A percentile compares a stretch with the other conserved stretches of the same genome.
phyloP scores from a whole-genome alignment of 768 basidiomycete species.

The Leccinum imitatum region DNA sequence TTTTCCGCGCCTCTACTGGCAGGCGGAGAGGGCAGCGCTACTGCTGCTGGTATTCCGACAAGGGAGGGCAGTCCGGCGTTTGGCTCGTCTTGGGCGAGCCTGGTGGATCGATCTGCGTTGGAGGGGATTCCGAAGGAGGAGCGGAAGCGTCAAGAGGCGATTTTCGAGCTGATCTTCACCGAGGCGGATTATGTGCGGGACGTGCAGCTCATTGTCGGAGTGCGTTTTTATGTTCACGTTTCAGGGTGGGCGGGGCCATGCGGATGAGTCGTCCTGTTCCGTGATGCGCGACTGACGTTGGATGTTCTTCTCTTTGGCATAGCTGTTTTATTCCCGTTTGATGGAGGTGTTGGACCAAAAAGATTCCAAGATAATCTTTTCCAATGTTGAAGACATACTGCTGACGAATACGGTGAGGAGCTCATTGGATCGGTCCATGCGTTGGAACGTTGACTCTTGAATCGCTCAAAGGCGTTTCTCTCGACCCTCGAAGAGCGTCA shows the following conservation, averaged over 20 bases:
- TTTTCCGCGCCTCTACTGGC: not conserved
- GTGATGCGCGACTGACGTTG: not conserved
- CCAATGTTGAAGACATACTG: slow-evolving; percentile 91
- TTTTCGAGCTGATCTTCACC: slow-evolving; percentile 93
- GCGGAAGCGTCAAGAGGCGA: slow-evolving; percentile 88
- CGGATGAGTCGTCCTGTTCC: not conserved
- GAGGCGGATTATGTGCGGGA: slow-evolving; percentile 90
- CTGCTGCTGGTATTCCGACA: slow-evolving; percentile 19
- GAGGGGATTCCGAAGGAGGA: slow-evolving; percentile 78
- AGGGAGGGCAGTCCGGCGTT: slow-evolving; percentile 61
- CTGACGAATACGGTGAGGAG: slow-evolving; percentile 79
- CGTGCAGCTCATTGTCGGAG: slow-evolving; percentile 89
- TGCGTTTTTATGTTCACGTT: slow-evolving; percentile 32
- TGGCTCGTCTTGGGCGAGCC: slow-evolving; percentile 83
- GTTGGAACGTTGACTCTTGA: not conserved
- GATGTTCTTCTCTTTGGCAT: not conserved
- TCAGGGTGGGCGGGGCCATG: too few relatives aligned
- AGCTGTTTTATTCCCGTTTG: slow-evolving; percentile 87
- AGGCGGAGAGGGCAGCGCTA: slow-evolving; percentile 1
- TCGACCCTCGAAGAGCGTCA: slow-evolving; percentile 91
- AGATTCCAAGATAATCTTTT: slow-evolving; percentile 81
- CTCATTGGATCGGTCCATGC: not conserved
- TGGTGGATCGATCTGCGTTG: slow-evolving; percentile 82
- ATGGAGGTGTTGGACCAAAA: slow-evolving; percentile 70
- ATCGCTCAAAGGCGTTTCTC: slow-evolving; percentile 59